Evolutionary conservation across 2,329 filamentous ascomycete species (phyloP).

Genomic region (Pestalotiopsis sp.): DNA sequence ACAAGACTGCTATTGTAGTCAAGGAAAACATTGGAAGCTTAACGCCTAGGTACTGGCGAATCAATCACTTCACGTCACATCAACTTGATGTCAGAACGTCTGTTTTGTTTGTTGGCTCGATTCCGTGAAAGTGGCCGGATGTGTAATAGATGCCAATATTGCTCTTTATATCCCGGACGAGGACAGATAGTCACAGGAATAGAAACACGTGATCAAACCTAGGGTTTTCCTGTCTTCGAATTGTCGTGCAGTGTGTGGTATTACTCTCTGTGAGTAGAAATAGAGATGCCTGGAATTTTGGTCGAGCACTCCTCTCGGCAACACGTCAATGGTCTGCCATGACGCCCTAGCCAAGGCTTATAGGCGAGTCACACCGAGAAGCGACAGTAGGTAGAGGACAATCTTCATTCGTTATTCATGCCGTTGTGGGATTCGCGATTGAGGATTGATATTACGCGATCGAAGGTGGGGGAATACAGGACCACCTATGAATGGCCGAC

Average conservation of each 20-base stretch:
- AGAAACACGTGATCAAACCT: neutral
- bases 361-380: neutral
- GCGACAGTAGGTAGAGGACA: neutral
- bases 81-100: neutral
- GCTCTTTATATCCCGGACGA: neutral
- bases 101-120: neutral
- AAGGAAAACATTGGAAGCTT: neutral
- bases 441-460: slow-evolving; percentile 3
- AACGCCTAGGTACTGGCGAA: neutral
- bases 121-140: neutral
- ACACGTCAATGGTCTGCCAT: neutral
- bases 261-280: neutral
- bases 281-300: neutral
- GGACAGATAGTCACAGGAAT: neutral
- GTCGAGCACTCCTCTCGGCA: neutral
- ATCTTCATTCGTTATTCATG: neutral
- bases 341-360: neutral
- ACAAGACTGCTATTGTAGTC: neutral
- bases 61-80: neutral
- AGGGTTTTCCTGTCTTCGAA: neutral
- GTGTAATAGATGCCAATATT: neutral
- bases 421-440: neutral
- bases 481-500: neutral
- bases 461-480: neutral
- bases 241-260: neutral